Percentiles rank a stretch among this genome's conserved stretches.
These are phyloP conservation scores for Chlamydomonas eustigma DNA, from an alignment of 139 green algal genomes.

Conservation along the genomic window DNA sequence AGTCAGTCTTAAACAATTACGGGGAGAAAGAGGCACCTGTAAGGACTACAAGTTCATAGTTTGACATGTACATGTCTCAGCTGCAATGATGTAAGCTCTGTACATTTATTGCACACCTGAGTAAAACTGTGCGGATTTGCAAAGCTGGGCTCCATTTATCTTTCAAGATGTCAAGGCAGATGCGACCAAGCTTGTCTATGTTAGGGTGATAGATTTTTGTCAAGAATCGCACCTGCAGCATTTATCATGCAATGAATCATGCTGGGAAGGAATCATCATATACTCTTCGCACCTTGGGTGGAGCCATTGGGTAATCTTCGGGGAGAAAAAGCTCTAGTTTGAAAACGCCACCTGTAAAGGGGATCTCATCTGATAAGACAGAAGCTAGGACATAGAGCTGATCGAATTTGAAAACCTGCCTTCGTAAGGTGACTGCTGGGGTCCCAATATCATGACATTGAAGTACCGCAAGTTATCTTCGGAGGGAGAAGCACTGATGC, in stretches of 20 bases:
- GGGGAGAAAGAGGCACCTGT: too few species aligned
- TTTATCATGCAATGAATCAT: too few species aligned
- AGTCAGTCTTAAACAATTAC: too few species aligned
- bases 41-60: too few species aligned
- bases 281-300: constrained; percentile 90
- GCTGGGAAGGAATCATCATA: background rate
- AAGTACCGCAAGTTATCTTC: constrained; percentile 99
- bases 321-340: constrained; percentile 98
- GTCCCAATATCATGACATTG: constrained; percentile 95
- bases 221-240: constrained; percentile 86
- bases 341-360: constrained; percentile 79
- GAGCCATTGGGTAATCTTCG: constrained; percentile 98
- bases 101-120: constrained; percentile 59
- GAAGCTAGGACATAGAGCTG: background rate
- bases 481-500: constrained; percentile 89
- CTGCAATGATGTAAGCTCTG: too few species aligned
- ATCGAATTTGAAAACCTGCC: constrained; percentile 39
- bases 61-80: too few species aligned
- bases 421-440: constrained; percentile 89
- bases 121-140: constrained; percentile 96
- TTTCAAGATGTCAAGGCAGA: constrained; percentile 99
- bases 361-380: too few species aligned
- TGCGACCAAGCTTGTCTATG: constrained; percentile 98
- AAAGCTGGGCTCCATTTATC: constrained; percentile 99
- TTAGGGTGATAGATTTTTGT: constrained; percentile 99